Evolutionary conservation across 192 early-diverging fungal species (phyloP).

Genomic region (Gonapodya prolifera): DNA sequence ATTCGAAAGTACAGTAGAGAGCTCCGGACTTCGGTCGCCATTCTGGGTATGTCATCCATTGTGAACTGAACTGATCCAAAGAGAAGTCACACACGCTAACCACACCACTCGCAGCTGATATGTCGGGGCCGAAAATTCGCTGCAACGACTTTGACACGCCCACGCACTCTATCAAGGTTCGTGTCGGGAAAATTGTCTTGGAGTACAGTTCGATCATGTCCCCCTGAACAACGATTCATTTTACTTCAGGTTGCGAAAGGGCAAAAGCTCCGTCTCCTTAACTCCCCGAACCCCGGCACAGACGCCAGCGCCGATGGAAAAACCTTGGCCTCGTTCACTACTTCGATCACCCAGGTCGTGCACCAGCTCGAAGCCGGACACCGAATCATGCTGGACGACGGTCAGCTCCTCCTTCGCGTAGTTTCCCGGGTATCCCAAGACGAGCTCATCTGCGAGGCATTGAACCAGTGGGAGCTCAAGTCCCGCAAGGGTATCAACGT

Average conservation of each 20-base stretch:
- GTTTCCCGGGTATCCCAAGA: slow-evolving; percentile 21
- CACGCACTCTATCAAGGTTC: slow-evolving; percentile 23
- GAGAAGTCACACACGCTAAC: background rate
- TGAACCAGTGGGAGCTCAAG: slow-evolving; percentile 33
- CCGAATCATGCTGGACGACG: slow-evolving; percentile 40
- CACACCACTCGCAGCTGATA: slow-evolving; percentile 18
- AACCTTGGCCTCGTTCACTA: slow-evolving; percentile 19
- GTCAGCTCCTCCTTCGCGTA: slow-evolving; percentile 25
- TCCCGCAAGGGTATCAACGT: slow-evolving; percentile 44
- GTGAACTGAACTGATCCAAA: background rate
- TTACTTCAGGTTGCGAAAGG: background rate
- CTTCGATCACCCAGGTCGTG: slow-evolving; percentile 25
- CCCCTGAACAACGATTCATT: too few species aligned
- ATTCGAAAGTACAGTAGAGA: slow-evolving; percentile 27
- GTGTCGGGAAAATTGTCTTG: slow-evolving; percentile 1
- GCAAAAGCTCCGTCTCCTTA: slow-evolving; percentile 9
- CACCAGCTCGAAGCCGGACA: slow-evolving; percentile 28
- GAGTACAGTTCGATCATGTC: too few species aligned
- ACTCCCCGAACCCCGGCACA: slow-evolving; percentile 20
- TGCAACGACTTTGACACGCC: slow-evolving; percentile 33
- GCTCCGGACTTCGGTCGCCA: slow-evolving; percentile 30
- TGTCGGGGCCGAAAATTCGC: slow-evolving; percentile 42
- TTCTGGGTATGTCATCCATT: slow-evolving; percentile 19
- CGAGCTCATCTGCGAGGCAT: slow-evolving; percentile 27
- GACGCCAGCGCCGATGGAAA: slow-evolving; percentile 14